Base-by-base conservation (phyloP, 805 yeast genomes). In the Teunomyces lycoperdinae region DNA sequence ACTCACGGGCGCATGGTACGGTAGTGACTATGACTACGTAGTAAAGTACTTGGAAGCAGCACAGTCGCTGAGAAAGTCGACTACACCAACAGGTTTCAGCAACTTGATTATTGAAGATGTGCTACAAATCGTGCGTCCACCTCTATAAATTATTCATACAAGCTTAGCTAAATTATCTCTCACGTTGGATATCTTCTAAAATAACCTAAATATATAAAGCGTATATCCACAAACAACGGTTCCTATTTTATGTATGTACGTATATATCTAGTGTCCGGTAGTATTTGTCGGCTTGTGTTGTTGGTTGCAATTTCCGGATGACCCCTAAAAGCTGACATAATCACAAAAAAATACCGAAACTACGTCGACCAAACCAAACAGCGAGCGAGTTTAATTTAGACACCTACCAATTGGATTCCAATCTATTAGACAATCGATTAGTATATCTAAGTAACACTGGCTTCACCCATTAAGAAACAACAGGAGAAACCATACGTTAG, bases 1-100 rank as follows among this genome's bases (percentile, higher is more conserved):
- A 53, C 57, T 73, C 10, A 63, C 71, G 1, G 78, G 74, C 2
- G 76, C 69, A 47, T 73, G 77, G 77, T 70, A 67, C 45, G 78
- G 75, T 3, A 63, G 74, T 36, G 76, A 71, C 34, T 70, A 71
- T 67, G 47, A 53, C 5, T 60, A 58, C 41, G 74, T 65, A 6
- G 54, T 60, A 47, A 50, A 55, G 38, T 73, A 64, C 49, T 41
- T 73, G 36, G 49, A 54, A 13, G 49, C 51, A 32, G 53, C 58
- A 34, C 48, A 49, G 28, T 53, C 66, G 7, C 43, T 38, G 27
- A 13, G 38, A 13, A 70, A 66, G 43, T 46, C 42, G 9, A 30
- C 49, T 14, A 56, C 66, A n/a, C 65, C 70, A 9, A 65, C 68
- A 0, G 74, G 74, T 2, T 64, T 48, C 46, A 58, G 67, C 11